These are phyloP conservation scores for Abrus precatorius DNA, from an alignment of 306 rosid species.

Conservation along the genomic window DNA sequence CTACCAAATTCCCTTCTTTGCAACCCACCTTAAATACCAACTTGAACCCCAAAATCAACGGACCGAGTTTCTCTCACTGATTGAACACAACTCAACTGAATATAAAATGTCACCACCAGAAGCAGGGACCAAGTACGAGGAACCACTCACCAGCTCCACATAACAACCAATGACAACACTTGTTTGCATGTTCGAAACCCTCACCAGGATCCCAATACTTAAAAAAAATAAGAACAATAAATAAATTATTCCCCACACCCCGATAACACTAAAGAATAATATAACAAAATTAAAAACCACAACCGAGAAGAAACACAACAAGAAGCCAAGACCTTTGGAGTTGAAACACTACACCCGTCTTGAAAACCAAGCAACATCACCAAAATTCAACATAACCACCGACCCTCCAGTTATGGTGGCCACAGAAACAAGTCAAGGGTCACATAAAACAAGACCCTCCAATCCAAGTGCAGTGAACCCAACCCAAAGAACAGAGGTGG, in stretches of 20 bases:
- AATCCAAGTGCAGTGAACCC: slow-evolving; percentile 68
- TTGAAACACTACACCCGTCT: slow-evolving; percentile 54
- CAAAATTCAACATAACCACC: slow-evolving; percentile 65
- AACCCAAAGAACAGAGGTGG: slow-evolving; percentile 36
- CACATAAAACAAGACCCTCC: slow-evolving; percentile 11
- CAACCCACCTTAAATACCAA: slow-evolving; percentile 48
- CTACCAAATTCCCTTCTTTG: slow-evolving; percentile 23
- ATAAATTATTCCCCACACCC: slow-evolving; percentile 48
- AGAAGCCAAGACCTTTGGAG: slow-evolving; percentile 42
- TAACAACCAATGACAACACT: slow-evolving; percentile 58
- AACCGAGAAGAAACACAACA: slow-evolving; percentile 2
- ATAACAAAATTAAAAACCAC: slow-evolving; percentile 32
- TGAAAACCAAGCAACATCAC: slow-evolving; percentile 52
- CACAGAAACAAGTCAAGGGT: slow-evolving; percentile 49
- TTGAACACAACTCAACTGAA: slow-evolving; percentile 47
- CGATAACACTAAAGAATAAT: slow-evolving; percentile 38
- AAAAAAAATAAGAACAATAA: slow-evolving; percentile 43
- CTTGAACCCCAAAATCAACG: slow-evolving; percentile 53
- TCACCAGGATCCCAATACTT: slow-evolving; percentile 46
- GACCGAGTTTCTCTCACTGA: slow-evolving; percentile 59
- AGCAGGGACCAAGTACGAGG: slow-evolving; percentile 58
- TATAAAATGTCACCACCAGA: slow-evolving; percentile 39
- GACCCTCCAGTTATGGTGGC: slow-evolving; percentile 69
- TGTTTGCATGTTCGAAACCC: slow-evolving; percentile 55
- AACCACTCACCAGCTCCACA: slow-evolving; percentile 54